These are phyloP conservation scores for Monsonia emarginata DNA, from an alignment of 441 rosid genomes.

Conservation along the genomic window DNA sequence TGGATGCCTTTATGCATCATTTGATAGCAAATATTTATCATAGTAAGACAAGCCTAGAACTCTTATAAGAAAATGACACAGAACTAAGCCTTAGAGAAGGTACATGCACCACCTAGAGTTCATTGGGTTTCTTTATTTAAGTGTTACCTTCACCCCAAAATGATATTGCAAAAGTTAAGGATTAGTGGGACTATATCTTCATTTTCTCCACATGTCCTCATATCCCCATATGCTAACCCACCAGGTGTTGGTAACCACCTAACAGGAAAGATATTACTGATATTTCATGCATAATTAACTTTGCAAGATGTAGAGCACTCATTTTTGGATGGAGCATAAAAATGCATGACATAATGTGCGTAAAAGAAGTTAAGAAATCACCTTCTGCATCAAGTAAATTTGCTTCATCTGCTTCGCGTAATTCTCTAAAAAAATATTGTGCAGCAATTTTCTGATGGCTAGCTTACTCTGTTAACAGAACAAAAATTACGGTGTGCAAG, in stretches of 20 bases:
- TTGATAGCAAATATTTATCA: not conserved
- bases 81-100: not conserved
- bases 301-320: no score
- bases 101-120: not conserved
- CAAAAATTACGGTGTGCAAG: not conserved
- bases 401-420: constrained; percentile 50
- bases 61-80: not conserved
- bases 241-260: no score
- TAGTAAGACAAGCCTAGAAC: not conserved
- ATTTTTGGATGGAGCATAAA: not conserved
- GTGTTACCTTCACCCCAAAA: no score
- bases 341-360: not conserved
- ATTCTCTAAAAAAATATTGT: constrained; percentile 32
- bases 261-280: no score
- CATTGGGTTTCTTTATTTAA: not conserved
- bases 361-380: constrained; percentile 25
- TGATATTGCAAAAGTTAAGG: no score
- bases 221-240: no score
- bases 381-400: constrained; percentile 66
- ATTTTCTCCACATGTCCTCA: no score
- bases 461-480: constrained; percentile 31
- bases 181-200: no score
- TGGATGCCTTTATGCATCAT: not conserved
- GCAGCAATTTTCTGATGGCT: constrained; percentile 30
- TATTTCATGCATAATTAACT: no score